Evolutionary conservation across 495 filamentous ascomycete genomes (phyloP), one percentile per base, ranked within the genome.

Genomic region (Podospora didyma): DNA sequence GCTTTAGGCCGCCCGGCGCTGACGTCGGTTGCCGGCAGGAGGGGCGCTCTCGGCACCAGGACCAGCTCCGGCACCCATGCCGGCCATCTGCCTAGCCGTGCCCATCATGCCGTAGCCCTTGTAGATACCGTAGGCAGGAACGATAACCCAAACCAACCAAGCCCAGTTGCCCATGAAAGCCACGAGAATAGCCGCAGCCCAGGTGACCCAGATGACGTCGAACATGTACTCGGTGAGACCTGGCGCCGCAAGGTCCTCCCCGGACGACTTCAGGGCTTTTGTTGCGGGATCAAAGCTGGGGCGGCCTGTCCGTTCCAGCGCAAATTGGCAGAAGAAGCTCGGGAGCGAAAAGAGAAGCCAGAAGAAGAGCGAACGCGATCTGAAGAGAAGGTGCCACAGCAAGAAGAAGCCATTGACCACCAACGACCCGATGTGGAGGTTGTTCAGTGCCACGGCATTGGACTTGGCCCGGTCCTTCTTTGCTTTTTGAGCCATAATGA

Each of bases 161-260:
- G 80, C 87, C 69, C 84, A 81, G 66, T 93, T 86, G 23, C 89
- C 89, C 47, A 90, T 81, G 3, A 91, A 46, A 11, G 82, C 84
- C 2, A 82, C 89, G 7, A 83, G 71, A 7, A 81, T 71, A 26
- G 90, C 75, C 22, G 82, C 86, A 19, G 78, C 83, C 86, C 89
- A 91, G 0, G 89, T 92, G 74, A 94, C 92, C 79, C 96, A 97
- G 34, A 97, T 76, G 23, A 96, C 80, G 75, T 98, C 94, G 81
- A 93, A 97, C 87, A 97, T 89, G 73, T 92, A 98, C 72, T 98
- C 94, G 7, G 92, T 97, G 71, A 98, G 74, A 0, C 94, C 94
- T 23, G 87, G 82, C 0, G 90, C 90, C 24, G 89, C 86, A 22
- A 98, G 80, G 69, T 97, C 94, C 69, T 97, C 93, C 17, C 94